Evolutionary conservation across 2,329 filamentous ascomycete species (phyloP).

Genomic region (Calonectria pteridis): DNA sequence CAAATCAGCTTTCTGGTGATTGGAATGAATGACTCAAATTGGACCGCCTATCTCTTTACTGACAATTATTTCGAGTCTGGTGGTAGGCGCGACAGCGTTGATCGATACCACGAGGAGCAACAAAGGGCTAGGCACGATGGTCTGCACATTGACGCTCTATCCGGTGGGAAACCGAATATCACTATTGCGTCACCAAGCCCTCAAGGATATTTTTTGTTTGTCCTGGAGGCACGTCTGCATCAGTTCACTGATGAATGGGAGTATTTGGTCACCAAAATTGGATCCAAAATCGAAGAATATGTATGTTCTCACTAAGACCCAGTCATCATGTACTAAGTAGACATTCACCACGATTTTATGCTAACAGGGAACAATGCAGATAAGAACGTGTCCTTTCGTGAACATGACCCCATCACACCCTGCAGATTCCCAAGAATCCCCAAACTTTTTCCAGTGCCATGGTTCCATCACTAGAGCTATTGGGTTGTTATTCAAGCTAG

Average conservation of each 20-base stretch:
- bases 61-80: neutral
- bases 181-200: neutral
- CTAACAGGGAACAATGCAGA: neutral
- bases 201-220: neutral
- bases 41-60: neutral
- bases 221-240: neutral
- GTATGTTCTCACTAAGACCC: neutral
- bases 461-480: neutral
- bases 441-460: too few species aligned
- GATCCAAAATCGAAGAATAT: neutral
- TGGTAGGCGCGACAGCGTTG: neutral
- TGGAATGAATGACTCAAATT: neutral
- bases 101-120: neutral
- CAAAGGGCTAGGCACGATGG: neutral
- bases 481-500: neutral
- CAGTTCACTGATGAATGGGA: neutral
- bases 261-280: neutral
- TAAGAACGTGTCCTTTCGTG: neutral
- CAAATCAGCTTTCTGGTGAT: neutral
- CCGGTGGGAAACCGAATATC: neutral
- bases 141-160: neutral
- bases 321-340: too few species aligned
- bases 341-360: too few species aligned
- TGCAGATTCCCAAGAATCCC: neutral
- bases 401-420: neutral